Evolutionary conservation across 805 yeast genomes (phyloP), one percentile per base, ranked within the genome.

Genomic region (Candida hungchunana): DNA sequence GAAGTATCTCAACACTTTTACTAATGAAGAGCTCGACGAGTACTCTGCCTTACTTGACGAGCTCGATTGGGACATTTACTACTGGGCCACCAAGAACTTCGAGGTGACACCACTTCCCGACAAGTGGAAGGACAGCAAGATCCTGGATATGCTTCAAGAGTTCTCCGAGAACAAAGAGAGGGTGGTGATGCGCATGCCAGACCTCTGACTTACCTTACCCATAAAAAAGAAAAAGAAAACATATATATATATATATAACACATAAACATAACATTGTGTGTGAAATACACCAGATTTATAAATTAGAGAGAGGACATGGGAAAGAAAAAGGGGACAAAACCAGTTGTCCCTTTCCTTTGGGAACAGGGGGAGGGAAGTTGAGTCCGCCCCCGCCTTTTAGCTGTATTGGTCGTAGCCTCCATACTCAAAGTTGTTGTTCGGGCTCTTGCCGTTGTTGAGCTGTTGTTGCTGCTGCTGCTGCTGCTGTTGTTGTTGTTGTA

Each of bases 21-120:
- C 71, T 10, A 60, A 64, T 42, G 80, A 69, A 36, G 82, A 87
- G 61, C 66, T 93, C 36, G 82, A 77, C 31, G 97, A 93, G 59
- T 93, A 86, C 59, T 97, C 90, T 55, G 57, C 69, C 39, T 62
- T 93, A 39, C 69, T 93, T 55, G 95, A 93, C 59, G 95, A 90
- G 61, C 76, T 90, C n/a, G 98, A 93, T 61, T 93, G 98, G 98
- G 98, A 93, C 60, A 89, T 93, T 42, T 93, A 86, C 61, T 93
- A 93, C 65, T 90, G 98, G 98, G 95, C 95, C 18, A 87, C 97
- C 3, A 76, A 75, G 47, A 86, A 89, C 58, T 84, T 64, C 51
- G 78, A 75, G 23, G 77, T 84, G 14, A 84, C 89, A 31, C 95
- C 95, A 11, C 68, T 90, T 45, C 97, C 97, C 12, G 87, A 83